Evolutionary conservation across 2,329 filamentous ascomycete genomes (phyloP), one percentile per base, ranked within the genome.

Genomic region (Aspergillus fructus): DNA sequence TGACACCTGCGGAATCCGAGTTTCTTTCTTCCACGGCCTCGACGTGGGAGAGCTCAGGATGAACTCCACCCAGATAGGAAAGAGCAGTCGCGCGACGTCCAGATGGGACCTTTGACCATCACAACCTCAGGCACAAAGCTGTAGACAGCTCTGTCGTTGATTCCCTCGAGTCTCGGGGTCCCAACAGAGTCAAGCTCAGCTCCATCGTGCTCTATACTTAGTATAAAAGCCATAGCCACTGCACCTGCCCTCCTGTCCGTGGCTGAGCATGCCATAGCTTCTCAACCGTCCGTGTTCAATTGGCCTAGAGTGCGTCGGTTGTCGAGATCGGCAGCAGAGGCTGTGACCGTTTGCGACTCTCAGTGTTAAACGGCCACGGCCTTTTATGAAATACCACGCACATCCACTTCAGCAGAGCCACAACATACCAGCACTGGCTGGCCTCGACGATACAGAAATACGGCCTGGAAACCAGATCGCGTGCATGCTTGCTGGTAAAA

Each of bases 241-340:
- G 30, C 40, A 21, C 15, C 51, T 47, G 19, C 27, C 40, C 4
- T 15, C 17, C 21, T 30, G 40, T 11, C 6, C 51, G 51, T 54
- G 51, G 51, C 43, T 54, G 51, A 54, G 51, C 41, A 47, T 41
- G 23, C 27, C 34, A 48, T 21, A 48, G 33, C 21, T 47, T 54
- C 45, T 30, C 30, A 39, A 47, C 39, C 12, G 30, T 15, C 41
- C 12, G 50, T 24, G 33, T 17, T 39, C 42, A 11, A 50, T 50
- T 50, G 48, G 48, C 27, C n/a, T 21, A 27, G 33, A 24, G 30
- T 53, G 51, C 42, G 41, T 19, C 30, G 33, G 21, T n/a, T 33
- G 50, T 13, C 15, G 43, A 53, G 43, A 43, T 37, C 21, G 9
- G 21, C 41, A 46, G 41, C 21, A 13, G 41, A 46, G 50, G 50